Base-by-base conservation (phyloP, 1,284 basidiomycete species). In the Xerocomus minutiporus region DNA sequence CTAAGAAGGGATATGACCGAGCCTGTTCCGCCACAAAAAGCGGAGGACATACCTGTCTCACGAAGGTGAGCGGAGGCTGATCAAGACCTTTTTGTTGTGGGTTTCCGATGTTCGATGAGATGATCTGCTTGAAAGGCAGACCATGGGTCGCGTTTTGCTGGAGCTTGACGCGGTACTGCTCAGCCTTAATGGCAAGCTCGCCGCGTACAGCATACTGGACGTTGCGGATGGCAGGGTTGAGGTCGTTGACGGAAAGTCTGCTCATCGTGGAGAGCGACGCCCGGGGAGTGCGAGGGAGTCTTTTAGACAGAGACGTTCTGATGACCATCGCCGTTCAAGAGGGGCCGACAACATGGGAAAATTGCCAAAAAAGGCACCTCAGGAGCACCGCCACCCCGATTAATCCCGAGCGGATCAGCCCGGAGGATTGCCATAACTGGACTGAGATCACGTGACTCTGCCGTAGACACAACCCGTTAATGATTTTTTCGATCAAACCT, bases 171-270 rank as follows among this genome's bases (percentile, higher is more conserved):
- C 85, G 79, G 64, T 91, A 87, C 58, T 86, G 77, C 73, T 97
- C 94, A 3, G 96, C 94, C 68, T 88, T 91, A 75, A 94, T 91
- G 13, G 96, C 94, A 59, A 99, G 86, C 73, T 96, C 94, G 52
- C 97, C 96, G 54, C 96, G 91, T 31, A 99, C 97, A 55, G 96
- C 96, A 69, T 99, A 99, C 72, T 97, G 84, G 54, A 97, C 96
- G 48, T 91, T 84, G 64, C 85, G 79, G 51, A 97, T 81, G 55
- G 88, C 78, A 2, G 90, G 92, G 74, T 98, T 99, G 73, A 92
- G 79, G 41, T 78, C 74, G 57, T 82, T 76, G 56, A 78, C 57
- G 40, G 83, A 79, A 59, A 90, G 78, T 31, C 75, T 73, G 57
- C 76, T 78, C 86, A 89, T 79, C 2, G 49, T 60, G 58, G 51